Base-by-base conservation (phyloP, 1,139 yeast species). In the Diutina siamensis region DNA sequence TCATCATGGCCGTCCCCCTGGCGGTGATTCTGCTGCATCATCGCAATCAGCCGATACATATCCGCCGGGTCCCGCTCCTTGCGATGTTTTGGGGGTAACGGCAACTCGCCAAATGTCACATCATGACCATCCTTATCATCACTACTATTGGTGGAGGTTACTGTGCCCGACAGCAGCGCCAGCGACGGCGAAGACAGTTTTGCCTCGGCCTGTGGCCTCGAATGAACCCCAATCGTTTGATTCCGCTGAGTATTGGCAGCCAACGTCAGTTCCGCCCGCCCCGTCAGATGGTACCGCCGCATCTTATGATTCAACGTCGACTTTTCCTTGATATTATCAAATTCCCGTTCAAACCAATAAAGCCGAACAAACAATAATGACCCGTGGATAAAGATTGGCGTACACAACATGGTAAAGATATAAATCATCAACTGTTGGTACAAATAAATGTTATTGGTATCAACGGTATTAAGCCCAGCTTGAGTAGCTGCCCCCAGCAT, bases 301-400 rank as follows among this genome's bases (percentile, higher is more conserved):
- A 86, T 81, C 57, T 78, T 75, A 58, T 79, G 83, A 57, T 88
- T 83, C 51, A 76, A 59, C 57, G 83, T 84, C 19, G 95, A 85
- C 47, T 74, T 72, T 48, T 72, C 78, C 52, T 82, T 82, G 57
- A 94, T 89, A 53, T 82, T 78, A 58, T 86, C 92, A 60, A 94
- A 88, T 55, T 83, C 76, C 51, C 88, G 74, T 58, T 89, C 96
- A 62, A 86, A 92, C 84, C 95, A 85, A 59, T 84, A 86, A 44
- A 92, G 66, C 46, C 97, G 72, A n/a, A 89, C 68, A 53, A 87
- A 79, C 18, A 87, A 79, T 40, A 92, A 67, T 1, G 80, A 74
- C 1, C 95, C 80, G 60, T 92, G 95, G 49, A 94, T 87, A 58
- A 84, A 83, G 21, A 92, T 86, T 0, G 97, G 97, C 0, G 95